Base-by-base conservation (phyloP, 2,329 filamentous ascomycete genomes). In the Eutypella sp. region DNA sequence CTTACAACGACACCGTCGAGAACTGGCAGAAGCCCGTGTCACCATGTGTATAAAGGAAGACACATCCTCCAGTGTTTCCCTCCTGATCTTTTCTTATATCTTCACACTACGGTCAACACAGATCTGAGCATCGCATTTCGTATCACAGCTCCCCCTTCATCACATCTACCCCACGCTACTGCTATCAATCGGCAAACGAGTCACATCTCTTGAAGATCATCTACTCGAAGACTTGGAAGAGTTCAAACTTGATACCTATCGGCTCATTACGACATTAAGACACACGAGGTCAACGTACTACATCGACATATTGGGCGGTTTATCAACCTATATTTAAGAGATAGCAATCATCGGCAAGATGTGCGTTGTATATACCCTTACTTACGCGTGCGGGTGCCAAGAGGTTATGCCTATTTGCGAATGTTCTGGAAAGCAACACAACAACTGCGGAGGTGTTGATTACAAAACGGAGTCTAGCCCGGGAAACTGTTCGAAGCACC, bases 371-470 rank as follows among this genome's bases (percentile, higher is more conserved):
- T 34, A 34, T 9, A 0, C 2, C 4, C n/a, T 15, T n/a, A 8
- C n/a, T 16, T 34, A 34, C 10, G 31, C 31, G 10, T 23, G 41
- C 20, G 29, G 43, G 19, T n/a, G 46, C 43, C 33, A 39, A 24
- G 47, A 51, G 33, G 25, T 39, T 10, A 31, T 47, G 49, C 16
- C 44, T 37, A 11, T 44, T 41, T 10, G n/a, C 31, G 18, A 16
- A 16, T 34, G 31, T 10, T 15, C 31, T 34, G 18, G 15, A n/a
- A 34, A 34, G n/a, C n/a, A n/a, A n/a, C n/a, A n/a, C n/a, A 9
- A 34, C 31, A 16, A 16, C 31, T 34, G 31, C n/a, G n/a, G n/a
- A n/a, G n/a, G n/a, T n/a, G n/a, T n/a, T n/a, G n/a, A n/a, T n/a
- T n/a, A n/a, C n/a, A n/a, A n/a, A n/a, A n/a, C n/a, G n/a, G n/a